These are phyloP conservation scores for Fraxinus anomala DNA, from an alignment of 257 asterid species.

Conservation along the genomic window DNA sequence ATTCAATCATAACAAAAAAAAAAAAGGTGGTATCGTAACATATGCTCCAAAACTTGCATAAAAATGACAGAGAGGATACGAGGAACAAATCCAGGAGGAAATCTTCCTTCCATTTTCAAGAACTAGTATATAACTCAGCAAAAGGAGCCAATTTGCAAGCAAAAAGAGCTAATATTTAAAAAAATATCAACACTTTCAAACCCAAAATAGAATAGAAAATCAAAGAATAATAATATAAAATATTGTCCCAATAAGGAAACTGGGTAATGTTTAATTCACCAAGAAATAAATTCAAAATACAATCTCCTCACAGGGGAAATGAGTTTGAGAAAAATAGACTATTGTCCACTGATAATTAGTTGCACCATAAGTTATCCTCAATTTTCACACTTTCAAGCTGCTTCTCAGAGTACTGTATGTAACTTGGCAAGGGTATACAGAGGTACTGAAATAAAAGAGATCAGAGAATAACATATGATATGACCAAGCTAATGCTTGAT, in stretches of 20 bases:
- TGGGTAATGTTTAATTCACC: not conserved
- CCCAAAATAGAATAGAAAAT: not conserved
- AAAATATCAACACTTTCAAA: not conserved
- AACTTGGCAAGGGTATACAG: not conserved
- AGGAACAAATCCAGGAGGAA: not conserved
- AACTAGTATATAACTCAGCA: not conserved
- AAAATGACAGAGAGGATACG: not conserved
- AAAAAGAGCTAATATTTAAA: not conserved
- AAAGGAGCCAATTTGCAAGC: not conserved
- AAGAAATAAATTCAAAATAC: not conserved
- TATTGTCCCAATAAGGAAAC: not conserved
- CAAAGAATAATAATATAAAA: constrained; percentile 3
- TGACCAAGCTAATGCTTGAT: not conserved
- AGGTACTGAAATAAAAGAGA: not conserved
- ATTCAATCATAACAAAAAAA: not conserved
- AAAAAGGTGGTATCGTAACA: not conserved
- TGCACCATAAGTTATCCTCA: constrained; percentile 1
- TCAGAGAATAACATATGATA: not conserved
- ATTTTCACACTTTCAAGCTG: not conserved
- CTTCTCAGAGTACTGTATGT: not conserved
- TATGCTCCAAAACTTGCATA: not conserved
- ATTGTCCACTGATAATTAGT: not conserved
- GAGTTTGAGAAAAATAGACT: constrained; percentile 1
- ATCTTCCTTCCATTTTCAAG: not conserved
- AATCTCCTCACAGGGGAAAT: not conserved